Conservation (phyloP, 2,329 filamentous ascomycete species). For the Monosporascus sp. region DNA sequence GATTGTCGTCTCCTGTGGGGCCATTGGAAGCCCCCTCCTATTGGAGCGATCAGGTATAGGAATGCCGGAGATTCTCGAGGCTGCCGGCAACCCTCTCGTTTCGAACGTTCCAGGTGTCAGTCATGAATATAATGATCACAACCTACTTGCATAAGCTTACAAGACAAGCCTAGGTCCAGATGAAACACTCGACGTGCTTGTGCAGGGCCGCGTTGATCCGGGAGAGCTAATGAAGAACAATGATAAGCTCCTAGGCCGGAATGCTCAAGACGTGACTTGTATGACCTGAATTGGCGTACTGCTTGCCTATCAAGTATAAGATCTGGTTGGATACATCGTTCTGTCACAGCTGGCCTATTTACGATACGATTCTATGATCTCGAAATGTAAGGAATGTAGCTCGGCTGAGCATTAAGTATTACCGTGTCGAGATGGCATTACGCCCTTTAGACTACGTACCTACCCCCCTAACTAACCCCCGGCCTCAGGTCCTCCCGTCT, state of each 20-base stretch:
- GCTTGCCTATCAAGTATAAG: too few species aligned
- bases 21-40: conserved; percentile 43
- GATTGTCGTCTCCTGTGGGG: conserved; percentile 39
- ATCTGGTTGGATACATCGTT: too few species aligned
- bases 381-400: too few species aligned
- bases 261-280: conserved; percentile 39
- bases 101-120: conserved; percentile 43
- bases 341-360: too few species aligned
- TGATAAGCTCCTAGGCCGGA: conserved; percentile 38
- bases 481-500: too few species aligned
- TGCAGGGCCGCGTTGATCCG: conserved; percentile 15
- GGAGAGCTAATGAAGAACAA: not conserved
- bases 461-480: too few species aligned
- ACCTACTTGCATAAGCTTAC: conserved; percentile 43
- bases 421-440: too few species aligned
- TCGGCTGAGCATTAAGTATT: too few species aligned
- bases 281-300: too few species aligned
- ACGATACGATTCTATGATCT: too few species aligned
- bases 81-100: conserved; percentile 36
- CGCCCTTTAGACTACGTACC: too few species aligned
- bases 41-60: conserved; percentile 56
- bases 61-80: conserved; percentile 32
- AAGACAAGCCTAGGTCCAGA: conserved; percentile 36
- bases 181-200: conserved; percentile 31
- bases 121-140: conserved; percentile 40